Evolutionary conservation across 1,284 basidiomycete genomes (phyloP).

Genomic region (Rhodotorula sp.): DNA sequence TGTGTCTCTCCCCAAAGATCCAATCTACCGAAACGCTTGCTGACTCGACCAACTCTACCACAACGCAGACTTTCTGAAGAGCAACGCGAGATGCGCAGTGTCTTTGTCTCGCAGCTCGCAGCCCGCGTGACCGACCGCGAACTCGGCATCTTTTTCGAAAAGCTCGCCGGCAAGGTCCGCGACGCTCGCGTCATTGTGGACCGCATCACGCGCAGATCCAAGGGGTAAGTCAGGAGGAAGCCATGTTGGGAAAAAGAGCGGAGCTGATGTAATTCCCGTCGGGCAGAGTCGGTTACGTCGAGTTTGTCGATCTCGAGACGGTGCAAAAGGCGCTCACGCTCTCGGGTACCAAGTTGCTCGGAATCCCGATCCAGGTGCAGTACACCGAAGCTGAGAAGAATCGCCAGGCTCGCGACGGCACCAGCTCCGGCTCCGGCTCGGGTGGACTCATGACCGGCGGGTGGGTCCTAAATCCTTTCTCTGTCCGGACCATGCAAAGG

Average conservation of each 20-base stretch:
- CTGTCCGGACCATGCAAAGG: no score
- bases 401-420: conserved; percentile 55
- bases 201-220: conserved; percentile 84
- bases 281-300: conserved; percentile 86
- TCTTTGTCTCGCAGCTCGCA: conserved; percentile 97
- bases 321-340: conserved; percentile 86
- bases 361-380: conserved; percentile 93
- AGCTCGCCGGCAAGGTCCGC: conserved; percentile 79
- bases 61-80: conserved; percentile 29
- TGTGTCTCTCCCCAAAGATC: conserved; percentile 6
- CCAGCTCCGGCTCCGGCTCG: conserved; percentile 42
- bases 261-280: background rate
- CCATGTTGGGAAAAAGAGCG: background rate
- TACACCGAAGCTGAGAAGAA: conserved; percentile 95
- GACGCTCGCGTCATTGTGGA: conserved; percentile 95
- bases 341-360: conserved; percentile 93
- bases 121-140: conserved; percentile 91
- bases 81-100: conserved; percentile 64
- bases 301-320: conserved; percentile 82
- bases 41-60: background rate
- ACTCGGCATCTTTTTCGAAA: conserved; percentile 96
- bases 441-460: conserved; percentile 58
- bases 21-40: fast-evolving
- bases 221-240: conserved; percentile 67
- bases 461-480: conserved; percentile 8